Evolutionary conservation across 208 protist species (phyloP), one percentile per base, ranked within the genome.

Genomic region (Trypanosoma boissoni): DNA sequence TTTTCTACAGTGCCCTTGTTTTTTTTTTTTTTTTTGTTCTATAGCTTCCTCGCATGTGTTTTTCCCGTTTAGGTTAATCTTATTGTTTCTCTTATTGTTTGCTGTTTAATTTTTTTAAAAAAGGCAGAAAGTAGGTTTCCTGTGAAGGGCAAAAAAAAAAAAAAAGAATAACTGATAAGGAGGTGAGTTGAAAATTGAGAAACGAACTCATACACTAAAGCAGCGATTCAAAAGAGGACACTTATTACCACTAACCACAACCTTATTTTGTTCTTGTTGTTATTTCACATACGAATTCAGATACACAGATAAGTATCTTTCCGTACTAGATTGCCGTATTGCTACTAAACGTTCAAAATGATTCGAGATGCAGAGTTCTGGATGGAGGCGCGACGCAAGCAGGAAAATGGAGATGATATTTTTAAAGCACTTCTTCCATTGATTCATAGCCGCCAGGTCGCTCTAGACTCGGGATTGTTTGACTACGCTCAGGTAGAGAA

Each of bases 281-380:
- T 57, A 21, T 60, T 29, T 16, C 37, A n/a, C 52, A 1, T 59
- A 66, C 2, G n/a, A n/a, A n/a, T n/a, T n/a, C n/a, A 45, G 3
- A 64, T 56, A 58, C 53, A 58, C n/a, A 37, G 18, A 65, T 34
- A 58, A 18, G 56, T 44, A 58, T 58, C 32, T 58, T 3, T 45
- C 52, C 45, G 6, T 6, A 64, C 8, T 18, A 58, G 18, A 58
- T n/a, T n/a, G n/a, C n/a, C n/a, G n/a, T n/a, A n/a, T 59, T 59
- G 0, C 2, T 20, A 26, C 14, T 14, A n/a, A 6, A 23, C 29
- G 20, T 66, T 16, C 21, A 56, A 48, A 56, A 94, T 94, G 87
- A 94, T 94, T 59, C 63, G 70, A 1, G 88, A 94, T 78, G 82
- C 80, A 1, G 83, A 94, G 55, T 94, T 94, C 52, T 94, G 88